Evolutionary conservation across 2,329 filamentous ascomycete genomes (phyloP).

Genomic region (Colletotrichum godetiae): DNA sequence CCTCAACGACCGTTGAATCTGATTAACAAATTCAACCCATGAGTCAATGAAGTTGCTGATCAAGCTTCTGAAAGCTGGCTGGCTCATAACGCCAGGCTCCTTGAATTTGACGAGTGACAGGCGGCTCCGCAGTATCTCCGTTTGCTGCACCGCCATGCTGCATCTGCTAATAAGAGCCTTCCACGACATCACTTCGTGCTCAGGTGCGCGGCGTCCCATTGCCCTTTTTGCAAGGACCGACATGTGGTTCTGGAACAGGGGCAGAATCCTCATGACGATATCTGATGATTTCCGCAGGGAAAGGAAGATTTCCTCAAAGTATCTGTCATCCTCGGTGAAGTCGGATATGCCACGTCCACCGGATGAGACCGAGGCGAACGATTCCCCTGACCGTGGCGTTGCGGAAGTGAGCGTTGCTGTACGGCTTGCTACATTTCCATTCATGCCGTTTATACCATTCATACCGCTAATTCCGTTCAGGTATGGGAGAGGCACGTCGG

Average conservation of each 20-base stretch:
- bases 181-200: slow-evolving; percentile 74
- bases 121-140: slow-evolving; percentile 77
- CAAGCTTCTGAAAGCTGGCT: slow-evolving; percentile 72
- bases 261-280: slow-evolving; percentile 77
- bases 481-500: slow-evolving; percentile 62
- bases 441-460: slow-evolving; percentile 43
- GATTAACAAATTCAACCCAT: slow-evolving; percentile 74
- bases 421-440: slow-evolving; percentile 50
- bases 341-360: slow-evolving; percentile 67
- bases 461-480: slow-evolving; percentile 60
- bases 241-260: slow-evolving; percentile 76
- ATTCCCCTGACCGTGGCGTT: slow-evolving; percentile 87
- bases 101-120: slow-evolving; percentile 86
- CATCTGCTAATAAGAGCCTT: slow-evolving; percentile 78
- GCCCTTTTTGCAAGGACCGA: slow-evolving; percentile 71
- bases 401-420: slow-evolving; percentile 65
- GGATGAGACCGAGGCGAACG: slow-evolving; percentile 71
- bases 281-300: slow-evolving; percentile 80
- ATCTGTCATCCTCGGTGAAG: slow-evolving; percentile 79
- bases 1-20: slow-evolving; percentile 64
- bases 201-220: slow-evolving; percentile 68
- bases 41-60: slow-evolving; percentile 80
- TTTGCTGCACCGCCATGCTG: slow-evolving; percentile 76
- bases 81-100: slow-evolving; percentile 79
- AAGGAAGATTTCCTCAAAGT: slow-evolving; percentile 86